Conservation (phyloP, 2,329 filamentous ascomycete species). For the Colletotrichum plurivorum region DNA sequence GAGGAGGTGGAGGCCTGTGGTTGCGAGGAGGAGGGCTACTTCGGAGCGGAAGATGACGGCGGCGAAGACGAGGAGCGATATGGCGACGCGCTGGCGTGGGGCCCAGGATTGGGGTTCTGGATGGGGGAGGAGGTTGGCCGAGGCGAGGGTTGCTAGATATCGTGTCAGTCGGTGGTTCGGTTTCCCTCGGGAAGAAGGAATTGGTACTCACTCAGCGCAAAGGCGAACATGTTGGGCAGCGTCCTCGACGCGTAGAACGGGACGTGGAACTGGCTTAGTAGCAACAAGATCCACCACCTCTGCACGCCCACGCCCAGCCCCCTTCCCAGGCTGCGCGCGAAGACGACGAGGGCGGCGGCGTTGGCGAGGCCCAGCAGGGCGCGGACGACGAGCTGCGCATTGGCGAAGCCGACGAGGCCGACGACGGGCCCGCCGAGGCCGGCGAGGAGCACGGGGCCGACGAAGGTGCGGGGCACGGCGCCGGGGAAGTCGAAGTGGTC, state of each 20-base stretch:
- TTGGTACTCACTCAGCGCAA: constrained; percentile 78
- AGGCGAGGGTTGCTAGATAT: constrained; percentile 74
- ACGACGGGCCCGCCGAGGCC: constrained; percentile 79
- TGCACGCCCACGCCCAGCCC: constrained; percentile 79
- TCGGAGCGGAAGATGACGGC: constrained; percentile 92
- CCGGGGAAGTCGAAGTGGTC: constrained; percentile 94
- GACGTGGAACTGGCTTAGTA: constrained; percentile 90
- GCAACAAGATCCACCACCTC: constrained; percentile 85
- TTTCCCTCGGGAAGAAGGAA: no score
- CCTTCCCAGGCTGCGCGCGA: constrained; percentile 73
- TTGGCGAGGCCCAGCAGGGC: constrained; percentile 85
- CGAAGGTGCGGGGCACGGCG: constrained; percentile 90
- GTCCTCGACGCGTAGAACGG: constrained; percentile 94
- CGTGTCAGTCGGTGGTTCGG: constrained; percentile 1
- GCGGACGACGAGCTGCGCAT: constrained; percentile 76
- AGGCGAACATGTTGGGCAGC: constrained; percentile 96
- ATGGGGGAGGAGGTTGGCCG: constrained; percentile 61
- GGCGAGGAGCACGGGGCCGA: constrained; percentile 84
- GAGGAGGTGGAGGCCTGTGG: constrained; percentile 77
- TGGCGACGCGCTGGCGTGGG: constrained; percentile 71
- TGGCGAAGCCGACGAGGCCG: constrained; percentile 66
- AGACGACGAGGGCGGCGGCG: constrained; percentile 75
- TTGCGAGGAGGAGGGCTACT: constrained; percentile 83
- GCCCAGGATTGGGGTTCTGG: constrained; percentile 46
- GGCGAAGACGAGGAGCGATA: constrained; percentile 83